Base-by-base conservation (phyloP, 148 eudicot species). In the Talinum fruticosum region DNA sequence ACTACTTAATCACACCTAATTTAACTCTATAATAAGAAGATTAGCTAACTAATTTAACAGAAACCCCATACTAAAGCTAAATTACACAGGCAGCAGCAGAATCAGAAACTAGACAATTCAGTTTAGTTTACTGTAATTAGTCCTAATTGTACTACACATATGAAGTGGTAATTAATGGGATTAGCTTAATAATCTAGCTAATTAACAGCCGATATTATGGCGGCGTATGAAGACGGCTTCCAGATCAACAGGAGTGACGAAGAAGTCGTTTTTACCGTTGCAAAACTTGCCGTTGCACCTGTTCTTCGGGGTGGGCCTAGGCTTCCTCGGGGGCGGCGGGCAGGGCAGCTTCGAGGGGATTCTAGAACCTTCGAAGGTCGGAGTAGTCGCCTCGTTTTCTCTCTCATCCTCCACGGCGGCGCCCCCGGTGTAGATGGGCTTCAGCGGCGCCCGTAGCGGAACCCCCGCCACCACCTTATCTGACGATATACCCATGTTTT, bases 161-260 rank as follows among this genome's bases (percentile, higher is more conserved):
- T n/a, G 23, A 51, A 19, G 23, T n/a, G n/a, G n/a, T n/a, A 51
- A 51, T 51, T 4, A 51, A 51, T 51, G n/a, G n/a, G 57, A 59
- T 59, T n/a, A 59, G n/a, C 64, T 24, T 59, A 23, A 8, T 1
- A 1, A 51, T 5, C 57, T 18, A 51, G 16, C 23, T 23, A 26
- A 36, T 19, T 73, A 78, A 26, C 71, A 78, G n/a, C 80, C 66
- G 59, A 78, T 69, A 41, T 74, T 69, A 41, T 74, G 72, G 16
- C 72, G 44, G 26, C 72, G 24, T n/a, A 68, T 68, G 44, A 68
- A 68, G 33, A 68, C 28, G 28, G 72, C 45, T 68, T 68, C 72
- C 2, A 68, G 41, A 68, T 68, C 72, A 18, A 37, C 13, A 68
- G 72, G 72, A 19, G 72, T 68, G 45, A 36, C 45, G 26, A 34